A percentile compares a stretch with the other conserved stretches of the same genome.
These are phyloP conservation scores for Verticillium isaacii DNA, from an alignment of 2,329 filamentous ascomycete genomes.

Conservation along the genomic window DNA sequence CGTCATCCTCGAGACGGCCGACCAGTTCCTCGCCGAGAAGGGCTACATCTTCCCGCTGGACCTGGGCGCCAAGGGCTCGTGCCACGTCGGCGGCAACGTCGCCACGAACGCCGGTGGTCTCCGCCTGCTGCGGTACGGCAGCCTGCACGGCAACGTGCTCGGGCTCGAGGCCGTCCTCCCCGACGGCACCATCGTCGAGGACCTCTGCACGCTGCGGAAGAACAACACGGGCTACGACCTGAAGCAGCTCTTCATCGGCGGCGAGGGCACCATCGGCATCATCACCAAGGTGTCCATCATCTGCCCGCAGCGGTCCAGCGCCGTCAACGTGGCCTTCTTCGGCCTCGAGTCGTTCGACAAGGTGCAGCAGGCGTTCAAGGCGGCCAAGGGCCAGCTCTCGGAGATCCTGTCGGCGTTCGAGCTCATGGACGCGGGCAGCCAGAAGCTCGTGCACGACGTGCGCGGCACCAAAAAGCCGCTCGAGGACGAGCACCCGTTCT, in stretches of 20 bases:
- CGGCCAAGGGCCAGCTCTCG: conserved; percentile 83
- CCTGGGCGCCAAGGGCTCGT: conserved; percentile 95
- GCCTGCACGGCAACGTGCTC: conserved; percentile 86
- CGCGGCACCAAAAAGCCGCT: conserved; percentile 76
- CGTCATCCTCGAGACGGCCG: conserved; percentile 82
- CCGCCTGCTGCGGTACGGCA: conserved; percentile 85
- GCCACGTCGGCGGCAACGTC: conserved; percentile 93
- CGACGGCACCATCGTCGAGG: conserved; percentile 87
- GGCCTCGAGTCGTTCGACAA: conserved; percentile 87
- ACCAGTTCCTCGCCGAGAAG: conserved; percentile 77
- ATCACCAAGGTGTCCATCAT: conserved; percentile 87
- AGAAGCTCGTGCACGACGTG: conserved; percentile 69
- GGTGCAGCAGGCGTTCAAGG: conserved; percentile 77
- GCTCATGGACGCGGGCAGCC: conserved; percentile 85
- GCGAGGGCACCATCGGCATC: conserved; percentile 90
- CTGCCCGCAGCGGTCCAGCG: conserved; percentile 80
- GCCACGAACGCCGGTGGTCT: conserved; percentile 93
- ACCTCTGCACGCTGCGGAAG: conserved; percentile 84
- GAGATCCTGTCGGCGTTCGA: conserved; percentile 98
- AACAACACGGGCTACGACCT: conserved; percentile 99
- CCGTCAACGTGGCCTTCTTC: conserved; percentile 93
- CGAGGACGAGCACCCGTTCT: conserved; percentile 83
- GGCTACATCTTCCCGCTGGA: conserved; percentile 93
- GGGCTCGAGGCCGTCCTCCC: conserved; percentile 91
- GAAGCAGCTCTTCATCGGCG: conserved; percentile 94